Base-by-base conservation (phyloP, 495 filamentous ascomycete genomes). In the Penicillium daleae region DNA sequence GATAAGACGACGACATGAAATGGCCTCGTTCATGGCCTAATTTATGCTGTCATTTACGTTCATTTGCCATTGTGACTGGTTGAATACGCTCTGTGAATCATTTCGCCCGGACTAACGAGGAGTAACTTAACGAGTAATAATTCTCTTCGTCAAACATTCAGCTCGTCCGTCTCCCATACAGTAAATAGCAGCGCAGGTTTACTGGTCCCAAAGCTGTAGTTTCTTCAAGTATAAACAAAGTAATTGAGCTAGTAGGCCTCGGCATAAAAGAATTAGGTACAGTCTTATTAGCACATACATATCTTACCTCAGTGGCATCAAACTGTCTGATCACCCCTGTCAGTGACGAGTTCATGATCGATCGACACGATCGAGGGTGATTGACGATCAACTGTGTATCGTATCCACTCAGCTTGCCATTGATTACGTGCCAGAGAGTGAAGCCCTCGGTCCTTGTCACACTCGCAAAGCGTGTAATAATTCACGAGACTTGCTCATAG, bases 301-400 rank as follows among this genome's bases (percentile, higher is more conserved):
- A 56, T 46, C 40, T 49, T 42, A 58, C 37, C 51, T 17, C 53
- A n/a, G 9, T 48, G 19, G 49, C n/a, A 46, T 52, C 48, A 35
- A 22, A 10, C 48, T 39, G 33, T n/a, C 31, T 24, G 65, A 72
- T 68, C 65, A 72, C 55, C 70, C 64, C 67, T 72, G 65, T 68
- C 70, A 70, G 61, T 56, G 53, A 63, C 27, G 54, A 63, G 62
- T 66, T 27, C 42, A 59, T 61, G 56, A 62, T 66, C 29, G 65
- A 72, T 72, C 67, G 62, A 60, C 59, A 59, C 40, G 15, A 46
- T 24, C 32, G 27, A 46, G 60, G 52, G 62, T n/a, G 60, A 67
- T 59, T 46, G 19, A 27, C 35, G 65, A 66, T 70, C 66, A 50
- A 53, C 32, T 26, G 3, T 31, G 29, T n/a, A n/a, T n/a, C n/a